Conservation (phyloP, 2,329 filamentous ascomycete species). For the Ophiocordyceps unilateralis region DNA sequence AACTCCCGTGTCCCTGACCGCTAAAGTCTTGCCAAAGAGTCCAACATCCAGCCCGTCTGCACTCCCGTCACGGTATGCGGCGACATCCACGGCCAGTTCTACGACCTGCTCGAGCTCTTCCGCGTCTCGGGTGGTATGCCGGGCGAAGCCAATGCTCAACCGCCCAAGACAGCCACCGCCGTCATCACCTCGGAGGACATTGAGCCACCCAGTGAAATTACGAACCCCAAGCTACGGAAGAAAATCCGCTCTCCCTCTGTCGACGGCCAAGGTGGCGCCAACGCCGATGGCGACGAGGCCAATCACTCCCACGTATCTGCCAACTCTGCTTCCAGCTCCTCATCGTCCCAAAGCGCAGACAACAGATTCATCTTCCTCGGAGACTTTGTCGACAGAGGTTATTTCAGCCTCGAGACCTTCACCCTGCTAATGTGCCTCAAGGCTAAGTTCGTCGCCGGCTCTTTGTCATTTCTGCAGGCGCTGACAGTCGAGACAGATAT, state of each 20-base stretch:
- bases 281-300: slow-evolving; percentile 35
- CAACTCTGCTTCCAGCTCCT: slow-evolving; percentile 94
- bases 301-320: slow-evolving; percentile 94
- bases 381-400: slow-evolving; percentile 96
- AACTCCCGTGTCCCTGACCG: neutral
- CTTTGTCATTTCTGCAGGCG: slow-evolving; percentile 11
- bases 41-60: slow-evolving; percentile 94
- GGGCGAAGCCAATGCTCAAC: slow-evolving; percentile 55
- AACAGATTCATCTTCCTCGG: slow-evolving; percentile 99
- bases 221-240: slow-evolving; percentile 82
- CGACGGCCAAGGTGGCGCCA: slow-evolving; percentile 26
- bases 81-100: slow-evolving; percentile 98
- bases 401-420: slow-evolving; percentile 97
- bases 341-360: slow-evolving; percentile 39
- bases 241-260: slow-evolving; percentile 45
- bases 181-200: slow-evolving; percentile 83
- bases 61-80: slow-evolving; percentile 97
- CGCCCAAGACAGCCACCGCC: slow-evolving; percentile 49
- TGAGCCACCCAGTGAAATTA: slow-evolving; percentile 89
- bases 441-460: slow-evolving; percentile 30
- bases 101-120: slow-evolving; percentile 98
- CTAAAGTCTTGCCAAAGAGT: slow-evolving; percentile 40
- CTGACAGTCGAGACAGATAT: slow-evolving; percentile 76
- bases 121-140: slow-evolving; percentile 95
- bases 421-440: slow-evolving; percentile 92